Conservation (phyloP, 371 early-diverging fungal species). For the Choanephora cucurbitarum region DNA sequence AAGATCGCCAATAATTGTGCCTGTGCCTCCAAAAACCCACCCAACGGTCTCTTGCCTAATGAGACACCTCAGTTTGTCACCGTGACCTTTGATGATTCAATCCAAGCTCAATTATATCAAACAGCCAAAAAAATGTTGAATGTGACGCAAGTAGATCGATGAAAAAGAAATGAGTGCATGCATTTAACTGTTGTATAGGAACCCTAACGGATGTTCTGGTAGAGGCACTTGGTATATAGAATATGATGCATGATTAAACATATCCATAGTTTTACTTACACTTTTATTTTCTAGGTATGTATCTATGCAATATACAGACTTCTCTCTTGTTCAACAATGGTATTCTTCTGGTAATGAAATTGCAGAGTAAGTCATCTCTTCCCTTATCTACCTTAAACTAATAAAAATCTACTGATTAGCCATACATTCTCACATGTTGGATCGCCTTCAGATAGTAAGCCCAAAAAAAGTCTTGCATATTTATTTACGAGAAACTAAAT, state of each 20-base stretch:
- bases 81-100: slow-evolving; percentile 70
- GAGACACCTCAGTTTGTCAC: slow-evolving; percentile 74
- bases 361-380: slow-evolving; percentile 40
- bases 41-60: slow-evolving; percentile 54
- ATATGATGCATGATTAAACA: neutral
- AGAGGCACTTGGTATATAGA: slow-evolving; percentile 29
- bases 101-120: slow-evolving; percentile 51
- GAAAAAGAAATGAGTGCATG: neutral
- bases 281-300: slow-evolving; percentile 40
- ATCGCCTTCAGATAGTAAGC: slow-evolving; percentile 41
- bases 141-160: slow-evolving; percentile 30
- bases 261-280: neutral
- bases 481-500: no score
- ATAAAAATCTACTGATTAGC: slow-evolving; percentile 13
- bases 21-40: slow-evolving; percentile 67
- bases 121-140: slow-evolving; percentile 41
- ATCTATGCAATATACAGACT: slow-evolving; percentile 67
- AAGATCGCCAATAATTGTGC: slow-evolving; percentile 57
- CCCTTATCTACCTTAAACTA: neutral
- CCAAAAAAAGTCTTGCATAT: no score
- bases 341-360: slow-evolving; percentile 72
- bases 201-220: slow-evolving; percentile 66
- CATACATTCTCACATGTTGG: slow-evolving; percentile 67
- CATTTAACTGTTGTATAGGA: slow-evolving; percentile 27
- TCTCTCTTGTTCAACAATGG: slow-evolving; percentile 66